These are phyloP conservation scores for Pseudozyma tsukubaensis DNA, from an alignment of 1,284 basidiomycete genomes.

Conservation along the genomic window DNA sequence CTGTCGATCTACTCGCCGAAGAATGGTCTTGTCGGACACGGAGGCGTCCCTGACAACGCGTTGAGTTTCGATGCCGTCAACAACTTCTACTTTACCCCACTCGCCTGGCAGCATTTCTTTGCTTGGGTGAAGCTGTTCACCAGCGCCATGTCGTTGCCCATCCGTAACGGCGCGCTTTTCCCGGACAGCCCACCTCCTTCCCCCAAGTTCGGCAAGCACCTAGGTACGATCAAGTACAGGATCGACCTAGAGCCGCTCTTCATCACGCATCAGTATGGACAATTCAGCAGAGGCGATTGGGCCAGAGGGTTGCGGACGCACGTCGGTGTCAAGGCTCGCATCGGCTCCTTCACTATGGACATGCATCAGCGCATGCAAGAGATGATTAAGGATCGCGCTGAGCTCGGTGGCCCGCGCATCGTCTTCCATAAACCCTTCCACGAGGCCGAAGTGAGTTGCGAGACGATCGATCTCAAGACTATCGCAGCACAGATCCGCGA, in stretches of 20 bases:
- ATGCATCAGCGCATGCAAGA: constrained; percentile 93
- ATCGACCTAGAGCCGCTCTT: constrained; percentile 82
- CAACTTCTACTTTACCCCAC: constrained; percentile 87
- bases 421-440: constrained; percentile 84
- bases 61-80: constrained; percentile 70
- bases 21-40: constrained; percentile 60
- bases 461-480: constrained; percentile 81
- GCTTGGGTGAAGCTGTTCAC: constrained; percentile 91
- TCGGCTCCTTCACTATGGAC: constrained; percentile 86
- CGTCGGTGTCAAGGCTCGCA: constrained; percentile 84
- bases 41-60: constrained; percentile 16
- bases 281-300: constrained; percentile 82
- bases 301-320: constrained; percentile 80
- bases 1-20: constrained; percentile 80
- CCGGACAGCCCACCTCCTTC: constrained; percentile 78
- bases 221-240: constrained; percentile 93
- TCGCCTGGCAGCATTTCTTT: constrained; percentile 89
- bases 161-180: constrained; percentile 86
- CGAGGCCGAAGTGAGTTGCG: constrained; percentile 86
- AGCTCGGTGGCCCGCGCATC: constrained; percentile 70
- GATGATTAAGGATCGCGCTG: constrained; percentile 70
- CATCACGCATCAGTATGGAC: constrained; percentile 87
- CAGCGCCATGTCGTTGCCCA: constrained; percentile 81
- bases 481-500: constrained; percentile 79
- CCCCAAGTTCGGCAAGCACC: constrained; percentile 87